A percentile compares a stretch with the other conserved stretches of the same genome.
phyloP scores from a whole-genome alignment of 2,329 filamentous ascomycete genomes.

The Berkeleyomyces rouxiae region DNA sequence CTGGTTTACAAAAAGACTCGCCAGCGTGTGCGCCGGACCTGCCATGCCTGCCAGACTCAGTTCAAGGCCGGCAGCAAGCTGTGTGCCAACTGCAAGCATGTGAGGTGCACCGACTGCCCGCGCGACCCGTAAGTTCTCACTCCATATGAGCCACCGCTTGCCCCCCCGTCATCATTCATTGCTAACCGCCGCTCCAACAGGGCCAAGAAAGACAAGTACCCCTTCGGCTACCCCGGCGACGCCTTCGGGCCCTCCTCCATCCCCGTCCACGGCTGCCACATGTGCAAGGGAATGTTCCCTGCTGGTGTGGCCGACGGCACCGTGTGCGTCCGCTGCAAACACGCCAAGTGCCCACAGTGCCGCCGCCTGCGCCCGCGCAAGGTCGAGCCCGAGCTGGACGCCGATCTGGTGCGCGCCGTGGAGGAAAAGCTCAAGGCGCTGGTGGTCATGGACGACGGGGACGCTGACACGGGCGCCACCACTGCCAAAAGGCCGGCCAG shows the following conservation, averaged over 20 bases:
- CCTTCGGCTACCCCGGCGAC: constrained; percentile 53
- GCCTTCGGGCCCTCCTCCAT: constrained; percentile 35
- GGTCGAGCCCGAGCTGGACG: constrained; percentile 44
- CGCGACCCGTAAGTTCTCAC: constrained; percentile 51
- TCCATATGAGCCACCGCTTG: neutral
- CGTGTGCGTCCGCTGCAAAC: constrained; percentile 42
- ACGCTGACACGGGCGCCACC: neutral
- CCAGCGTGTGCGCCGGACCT: constrained; percentile 58
- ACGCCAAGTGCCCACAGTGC: constrained; percentile 43
- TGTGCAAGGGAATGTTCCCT: constrained; percentile 43
- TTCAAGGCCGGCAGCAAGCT: constrained; percentile 43
- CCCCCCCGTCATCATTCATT: neutral
- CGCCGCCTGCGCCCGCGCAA: constrained; percentile 41
- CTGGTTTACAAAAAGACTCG: constrained; percentile 53
- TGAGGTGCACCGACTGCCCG: constrained; percentile 65
- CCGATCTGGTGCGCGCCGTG: constrained; percentile 39
- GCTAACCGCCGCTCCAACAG: constrained; percentile 22
- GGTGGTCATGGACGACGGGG: constrained; percentile 18
- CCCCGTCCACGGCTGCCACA: constrained; percentile 42
- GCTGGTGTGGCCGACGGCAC: constrained; percentile 32
- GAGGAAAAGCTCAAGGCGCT: constrained; percentile 36
- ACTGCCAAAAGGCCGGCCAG: neutral
- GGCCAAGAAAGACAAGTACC: constrained; percentile 51
- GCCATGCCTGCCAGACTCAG: constrained; percentile 53
- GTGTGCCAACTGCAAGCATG: constrained; percentile 54